Evolutionary conservation across 1,284 basidiomycete genomes (phyloP), one percentile per base, ranked within the genome.

Genomic region (Chalciporus sp.): DNA sequence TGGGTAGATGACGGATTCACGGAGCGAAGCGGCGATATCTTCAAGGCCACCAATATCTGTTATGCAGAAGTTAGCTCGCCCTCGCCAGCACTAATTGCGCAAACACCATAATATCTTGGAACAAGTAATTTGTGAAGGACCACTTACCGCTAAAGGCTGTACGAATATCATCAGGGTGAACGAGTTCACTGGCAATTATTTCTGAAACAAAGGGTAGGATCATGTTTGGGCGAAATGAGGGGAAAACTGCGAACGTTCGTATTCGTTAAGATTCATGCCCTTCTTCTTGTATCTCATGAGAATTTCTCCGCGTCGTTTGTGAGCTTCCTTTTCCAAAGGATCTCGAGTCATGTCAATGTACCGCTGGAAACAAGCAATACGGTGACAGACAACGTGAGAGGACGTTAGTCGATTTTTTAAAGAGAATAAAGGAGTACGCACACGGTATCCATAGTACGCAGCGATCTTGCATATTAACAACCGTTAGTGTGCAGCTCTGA

Each of bases 1-100:
- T 2, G 96, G 97, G 68, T 94, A 97, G 66, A 99, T 98, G 58
- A 99, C 89, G 56, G 94, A 94, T 77, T 99, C 96, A 52, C 94
- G 87, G 51, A 99, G 82, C 31, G 90, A 93, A 20, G 87, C 82
- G 58, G 99, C 90, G 65, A 98, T 98, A 35, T 87, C 78, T 49
- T 99, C 97, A 26, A 99, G 82, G 7, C 97, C 97, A n/a, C 96
- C 97, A 55, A 99, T 90, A 63, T 94, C 92, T 92, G 60, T 10
- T 51, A 20, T n/a, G 23, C 27, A 28, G 16, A 49, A 39, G 44
- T 56, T 33, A 52, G 53, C 39, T 45, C 31, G 37, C 37, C 26
- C 23, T 31, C 14, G 54, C 29, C 41, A 17, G 19, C 4, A 16
- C 1, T 27, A 20, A 40, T n/a, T 29, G 28, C 11, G 4, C 28